Base-by-base conservation (phyloP, 768 basidiomycete species). In the Mycena vulgaris region DNA sequence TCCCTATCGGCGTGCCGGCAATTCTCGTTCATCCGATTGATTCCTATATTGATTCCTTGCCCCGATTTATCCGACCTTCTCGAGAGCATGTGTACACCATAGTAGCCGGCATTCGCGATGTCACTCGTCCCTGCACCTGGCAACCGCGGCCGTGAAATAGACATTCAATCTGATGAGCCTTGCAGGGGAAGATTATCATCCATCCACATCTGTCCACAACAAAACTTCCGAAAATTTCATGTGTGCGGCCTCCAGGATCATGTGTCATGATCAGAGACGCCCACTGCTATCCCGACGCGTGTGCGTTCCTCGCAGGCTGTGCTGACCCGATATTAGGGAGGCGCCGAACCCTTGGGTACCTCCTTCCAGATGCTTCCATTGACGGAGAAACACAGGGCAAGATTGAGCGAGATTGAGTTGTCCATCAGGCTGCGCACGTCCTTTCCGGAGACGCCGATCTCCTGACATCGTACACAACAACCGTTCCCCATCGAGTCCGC, bases 1-100 rank as follows among this genome's bases (percentile, higher is more conserved):
- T 61, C 67, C 76, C 58, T 60, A 23, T 68, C 63, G 63, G 70
- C 67, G 45, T 64, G 66, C 69, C 57, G 49, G 56, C 57, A 58
- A 59, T 42, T 45, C 47, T 66, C 19, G 39, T n/a, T n/a, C 30
- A 47, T 35, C 39, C 48, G 51, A 31, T 61, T 31, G 25, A 53
- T 55, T 25, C 39, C 10, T 49, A 27, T 28, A 27, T 49, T 27
- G 2, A 51, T 51, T 28, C 17, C 16, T 51, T 23, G 6, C 8
- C 35, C 27, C 45, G 48, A 27, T 59, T 39, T 11, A 51, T 52
- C n/a, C 42, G 42, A 14, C 6, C 7, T 21, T 6, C 25, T n/a
- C 13, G 3, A n/a, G 55, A 37, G 53, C 66, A 60, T 52, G 57
- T 60, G 57, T 42, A 39, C 33, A 35, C 28, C 19, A 48, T 48